Percentiles rank a stretch among this genome's conserved stretches.
phyloP scores from a whole-genome alignment of 345 rosid species.

The Hibiscus syriacus region DNA sequence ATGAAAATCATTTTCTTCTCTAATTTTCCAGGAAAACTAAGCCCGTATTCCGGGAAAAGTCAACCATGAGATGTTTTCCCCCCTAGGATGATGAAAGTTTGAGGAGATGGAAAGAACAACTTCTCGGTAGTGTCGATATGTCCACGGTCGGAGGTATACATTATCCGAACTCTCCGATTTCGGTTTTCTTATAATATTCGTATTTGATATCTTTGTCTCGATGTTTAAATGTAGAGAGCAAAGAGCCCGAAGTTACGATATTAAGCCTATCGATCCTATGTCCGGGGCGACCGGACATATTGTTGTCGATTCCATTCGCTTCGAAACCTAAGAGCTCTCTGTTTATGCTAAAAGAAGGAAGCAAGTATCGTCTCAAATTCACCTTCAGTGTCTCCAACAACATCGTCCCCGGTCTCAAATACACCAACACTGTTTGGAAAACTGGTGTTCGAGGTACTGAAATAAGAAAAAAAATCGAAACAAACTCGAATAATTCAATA shows the following conservation, averaged over 20 bases:
- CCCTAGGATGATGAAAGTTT: conserved; percentile 85
- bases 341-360: conserved; percentile 74
- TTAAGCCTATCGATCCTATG: conserved; percentile 47
- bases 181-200: too few relatives aligned
- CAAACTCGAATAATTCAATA: too few relatives aligned
- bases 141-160: conserved; percentile 56
- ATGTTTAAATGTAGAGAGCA: conserved; percentile 33
- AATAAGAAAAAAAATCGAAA: background rate
- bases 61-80: background rate
- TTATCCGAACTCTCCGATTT: background rate
- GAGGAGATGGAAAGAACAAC: conserved; percentile 95
- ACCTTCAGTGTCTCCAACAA: conserved; percentile 59
- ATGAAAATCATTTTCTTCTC: background rate
- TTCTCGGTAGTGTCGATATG: conserved; percentile 68
- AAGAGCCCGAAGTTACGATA: conserved; percentile 61
- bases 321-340: conserved; percentile 49
- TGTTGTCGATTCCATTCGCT: conserved; percentile 41
- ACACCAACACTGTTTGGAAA: conserved; percentile 75
- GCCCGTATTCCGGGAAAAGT: background rate
- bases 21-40: background rate
- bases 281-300: conserved; percentile 50
- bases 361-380: conserved; percentile 50
- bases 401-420: conserved; percentile 78
- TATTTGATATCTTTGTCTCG: too few relatives aligned
- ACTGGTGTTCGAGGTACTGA: conserved; percentile 63